These are phyloP conservation scores for Heterobasidion annosum DNA, from an alignment of 1,284 basidiomycete species.

Conservation along the genomic window DNA sequence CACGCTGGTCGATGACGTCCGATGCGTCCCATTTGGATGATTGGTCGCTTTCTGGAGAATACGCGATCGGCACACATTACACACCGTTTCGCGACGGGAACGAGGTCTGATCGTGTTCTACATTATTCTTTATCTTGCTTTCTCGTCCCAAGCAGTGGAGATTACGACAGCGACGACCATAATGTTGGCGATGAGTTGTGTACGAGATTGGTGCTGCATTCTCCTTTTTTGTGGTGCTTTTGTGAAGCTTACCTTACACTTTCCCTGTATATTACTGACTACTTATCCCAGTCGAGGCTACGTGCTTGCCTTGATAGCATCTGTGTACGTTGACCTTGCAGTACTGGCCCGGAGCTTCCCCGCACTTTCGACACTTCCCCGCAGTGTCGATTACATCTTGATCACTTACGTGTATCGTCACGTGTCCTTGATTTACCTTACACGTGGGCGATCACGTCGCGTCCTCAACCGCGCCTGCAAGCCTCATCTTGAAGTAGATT, in stretches of 20 bases:
- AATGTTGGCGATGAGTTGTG: background rate
- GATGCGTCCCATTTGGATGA: background rate
- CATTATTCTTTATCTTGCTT: background rate
- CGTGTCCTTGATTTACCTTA: too few relatives aligned
- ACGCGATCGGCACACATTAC: slow-evolving; percentile 8
- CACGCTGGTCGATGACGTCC: slow-evolving; percentile 3
- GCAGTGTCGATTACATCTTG: too few relatives aligned
- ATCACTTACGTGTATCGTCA: too few relatives aligned
- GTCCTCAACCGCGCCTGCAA: too few relatives aligned
- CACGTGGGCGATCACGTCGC: too few relatives aligned
- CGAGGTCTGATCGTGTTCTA: background rate
- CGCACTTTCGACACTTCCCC: background rate
- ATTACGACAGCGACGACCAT: too few relatives aligned
- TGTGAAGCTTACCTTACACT: background rate
- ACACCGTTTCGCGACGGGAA: slow-evolving; percentile 7
- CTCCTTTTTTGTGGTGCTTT: background rate
- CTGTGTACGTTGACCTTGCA: background rate
- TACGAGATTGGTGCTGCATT: background rate
- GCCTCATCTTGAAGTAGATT: too few relatives aligned
- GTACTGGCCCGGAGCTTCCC: background rate
- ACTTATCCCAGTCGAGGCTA: background rate
- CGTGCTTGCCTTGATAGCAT: background rate
- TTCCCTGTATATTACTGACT: background rate
- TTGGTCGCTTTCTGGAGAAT: slow-evolving; percentile 7
- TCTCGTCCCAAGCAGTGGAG: background rate